These are phyloP conservation scores for Tuber borchii DNA, from an alignment of 495 filamentous ascomycete species.

Conservation along the genomic window DNA sequence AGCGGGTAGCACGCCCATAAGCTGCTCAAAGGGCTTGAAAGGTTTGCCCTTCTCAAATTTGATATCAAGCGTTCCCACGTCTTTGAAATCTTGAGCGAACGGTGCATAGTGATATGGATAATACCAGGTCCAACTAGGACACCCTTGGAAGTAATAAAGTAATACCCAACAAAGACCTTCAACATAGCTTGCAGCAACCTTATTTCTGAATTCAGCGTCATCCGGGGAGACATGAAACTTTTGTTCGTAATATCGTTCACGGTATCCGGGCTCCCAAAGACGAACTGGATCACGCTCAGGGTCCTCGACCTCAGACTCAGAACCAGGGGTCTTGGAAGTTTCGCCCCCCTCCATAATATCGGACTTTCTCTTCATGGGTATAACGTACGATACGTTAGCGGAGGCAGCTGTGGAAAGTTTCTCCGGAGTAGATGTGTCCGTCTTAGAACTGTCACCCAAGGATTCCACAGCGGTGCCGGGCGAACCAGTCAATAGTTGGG, in stretches of 20 bases:
- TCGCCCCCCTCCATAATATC: constrained; percentile 58
- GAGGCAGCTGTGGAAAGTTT: neutral
- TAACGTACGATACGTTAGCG: too few relatives aligned
- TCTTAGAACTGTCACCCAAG: constrained; percentile 11
- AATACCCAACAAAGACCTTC: constrained; percentile 98
- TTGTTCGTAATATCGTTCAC: constrained; percentile 91
- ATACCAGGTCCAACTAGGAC: constrained; percentile 97
- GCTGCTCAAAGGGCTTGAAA: constrained; percentile 90
- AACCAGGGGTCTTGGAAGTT: constrained; percentile 48
- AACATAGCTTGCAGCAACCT: constrained; percentile 89
- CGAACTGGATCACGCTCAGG: constrained; percentile 68
- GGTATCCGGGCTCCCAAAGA: constrained; percentile 92
- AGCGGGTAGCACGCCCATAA: constrained; percentile 96
- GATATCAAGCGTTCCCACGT: constrained; percentile 69
- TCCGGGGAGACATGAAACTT: constrained; percentile 84
- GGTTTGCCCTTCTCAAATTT: constrained; percentile 78
- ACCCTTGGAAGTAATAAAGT: constrained; percentile 95
- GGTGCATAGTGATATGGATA: constrained; percentile 98
- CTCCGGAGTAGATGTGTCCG: constrained; percentile 6
- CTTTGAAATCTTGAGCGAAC: constrained; percentile 90
- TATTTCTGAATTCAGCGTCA: constrained; percentile 78
- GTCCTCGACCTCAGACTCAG: constrained; percentile 53
- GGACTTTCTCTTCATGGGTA: constrained; percentile 60
- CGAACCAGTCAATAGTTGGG: constrained; percentile 56
- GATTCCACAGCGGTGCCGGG: constrained; percentile 10